phyloP scores from a whole-genome alignment of 805 yeast species.

The Yarrowia deformans region DNA sequence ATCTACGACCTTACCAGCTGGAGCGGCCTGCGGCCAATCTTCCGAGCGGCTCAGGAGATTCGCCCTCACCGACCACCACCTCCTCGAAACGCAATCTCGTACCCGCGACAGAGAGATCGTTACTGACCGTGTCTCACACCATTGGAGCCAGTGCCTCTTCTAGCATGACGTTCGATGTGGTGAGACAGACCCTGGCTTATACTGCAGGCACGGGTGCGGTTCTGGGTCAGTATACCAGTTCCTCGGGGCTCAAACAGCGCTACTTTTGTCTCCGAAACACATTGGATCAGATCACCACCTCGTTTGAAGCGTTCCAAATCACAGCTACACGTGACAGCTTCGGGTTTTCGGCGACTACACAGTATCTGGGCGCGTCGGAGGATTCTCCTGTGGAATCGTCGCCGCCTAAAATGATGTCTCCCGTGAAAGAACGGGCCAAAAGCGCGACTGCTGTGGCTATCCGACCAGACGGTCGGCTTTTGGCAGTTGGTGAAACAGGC shows the following conservation, averaged over 20 bases:
- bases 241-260: conserved; percentile 8
- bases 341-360: conserved; percentile 12
- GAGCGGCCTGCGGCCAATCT: conserved; percentile 16
- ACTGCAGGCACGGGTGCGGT: conserved; percentile 49
- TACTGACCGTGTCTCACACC: conserved; percentile 8
- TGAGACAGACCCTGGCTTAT: conserved; percentile 43
- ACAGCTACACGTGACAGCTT: conserved; percentile 15
- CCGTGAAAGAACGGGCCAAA: conserved; percentile 54
- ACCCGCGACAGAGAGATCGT: conserved; percentile 23
- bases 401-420: conserved; percentile 48
- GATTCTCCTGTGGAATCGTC: conserved; percentile 39
- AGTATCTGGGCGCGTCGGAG: conserved; percentile 17
- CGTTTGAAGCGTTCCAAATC: conserved; percentile 29
- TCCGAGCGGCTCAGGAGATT: background rate
- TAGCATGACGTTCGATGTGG: conserved; percentile 26
- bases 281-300: conserved; percentile 6
- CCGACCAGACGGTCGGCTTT: conserved; percentile 59
- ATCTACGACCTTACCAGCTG: conserved; percentile 22
- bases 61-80: background rate
- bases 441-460: conserved; percentile 65
- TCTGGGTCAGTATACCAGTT: conserved; percentile 33
- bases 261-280: conserved; percentile 17
- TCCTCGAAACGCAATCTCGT: conserved; percentile 9
- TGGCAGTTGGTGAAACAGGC: conserved; percentile 77
- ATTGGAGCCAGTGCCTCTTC: conserved; percentile 36